Evolutionary conservation across 2,329 filamentous ascomycete species (phyloP).

Genomic region (Fusarium sp.): DNA sequence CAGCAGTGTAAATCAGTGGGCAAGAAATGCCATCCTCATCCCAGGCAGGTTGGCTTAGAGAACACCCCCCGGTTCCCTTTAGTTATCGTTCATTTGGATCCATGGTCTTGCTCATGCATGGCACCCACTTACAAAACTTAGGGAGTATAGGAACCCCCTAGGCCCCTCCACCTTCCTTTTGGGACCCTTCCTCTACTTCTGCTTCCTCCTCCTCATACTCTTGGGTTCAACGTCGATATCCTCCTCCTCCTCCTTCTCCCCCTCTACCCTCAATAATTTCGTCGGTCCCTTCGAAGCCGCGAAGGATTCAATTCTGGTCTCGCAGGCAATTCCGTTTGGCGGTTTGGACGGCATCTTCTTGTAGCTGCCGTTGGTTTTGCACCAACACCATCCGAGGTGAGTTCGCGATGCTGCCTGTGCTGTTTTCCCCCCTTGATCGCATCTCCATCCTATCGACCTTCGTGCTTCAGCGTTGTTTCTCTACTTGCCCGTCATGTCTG

Average conservation of each 20-base stretch:
- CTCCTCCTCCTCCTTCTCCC: conserved; percentile 17
- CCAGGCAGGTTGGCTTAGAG: not conserved
- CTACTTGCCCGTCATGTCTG: conserved; percentile 11
- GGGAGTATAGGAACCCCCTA: conserved; percentile 42
- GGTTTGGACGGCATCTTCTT: conserved; percentile 25
- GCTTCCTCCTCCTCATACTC: conserved; percentile 27
- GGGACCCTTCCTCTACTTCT: conserved; percentile 39
- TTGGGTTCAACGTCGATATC: conserved; percentile 21
- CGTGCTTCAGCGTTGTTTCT: not conserved
- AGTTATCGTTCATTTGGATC: conserved; percentile 18
- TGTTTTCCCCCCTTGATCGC: conserved; percentile 15
- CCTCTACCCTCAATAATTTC: conserved; percentile 34
- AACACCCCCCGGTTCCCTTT: conserved; percentile 29
- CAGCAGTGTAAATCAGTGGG: conserved; percentile 29
- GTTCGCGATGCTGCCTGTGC: conserved; percentile 33
- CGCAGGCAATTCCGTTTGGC: conserved; percentile 27
- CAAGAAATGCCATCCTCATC: conserved; percentile 18
- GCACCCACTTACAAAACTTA: conserved; percentile 32
- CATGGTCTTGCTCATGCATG: conserved; percentile 21
- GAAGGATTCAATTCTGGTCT: conserved; percentile 36
- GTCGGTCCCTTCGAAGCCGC: conserved; percentile 34
- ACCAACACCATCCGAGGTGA: conserved; percentile 35
- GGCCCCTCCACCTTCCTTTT: conserved; percentile 40
- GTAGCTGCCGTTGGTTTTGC: conserved; percentile 27
- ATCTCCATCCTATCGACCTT: conserved; percentile 9